Evolutionary conservation across 768 basidiomycete genomes (phyloP).

Genomic region (Collybiopsis confluens): DNA sequence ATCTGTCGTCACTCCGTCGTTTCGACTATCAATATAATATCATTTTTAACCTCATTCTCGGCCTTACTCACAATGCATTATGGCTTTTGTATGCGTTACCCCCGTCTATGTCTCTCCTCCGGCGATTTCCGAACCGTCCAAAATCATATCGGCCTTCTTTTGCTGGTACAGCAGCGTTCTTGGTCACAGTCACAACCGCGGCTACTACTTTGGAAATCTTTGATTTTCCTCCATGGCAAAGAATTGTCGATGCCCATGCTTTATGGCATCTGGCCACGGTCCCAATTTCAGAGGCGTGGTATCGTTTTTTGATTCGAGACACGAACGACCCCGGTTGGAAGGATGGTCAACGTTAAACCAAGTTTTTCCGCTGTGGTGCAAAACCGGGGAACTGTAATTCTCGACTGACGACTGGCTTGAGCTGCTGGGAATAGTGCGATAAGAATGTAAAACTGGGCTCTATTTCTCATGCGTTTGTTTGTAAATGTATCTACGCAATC

Average conservation of each 20-base stretch:
- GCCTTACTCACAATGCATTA: conserved; percentile 71
- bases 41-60: conserved; percentile 72
- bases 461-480: too few species aligned
- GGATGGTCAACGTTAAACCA: conserved; percentile 23
- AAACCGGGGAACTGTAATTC: too few species aligned
- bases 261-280: conserved; percentile 90
- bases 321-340: conserved; percentile 71
- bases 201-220: conserved; percentile 85
- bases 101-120: conserved; percentile 39
- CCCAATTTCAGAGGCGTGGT: conserved; percentile 78
- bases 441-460: too few species aligned
- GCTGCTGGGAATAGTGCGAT: too few species aligned
- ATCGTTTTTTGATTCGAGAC: conserved; percentile 76
- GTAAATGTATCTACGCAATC: too few species aligned
- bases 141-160: conserved; percentile 57
- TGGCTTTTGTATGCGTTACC: conserved; percentile 77
- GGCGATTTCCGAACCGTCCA: conserved; percentile 52
- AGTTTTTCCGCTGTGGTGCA: too few species aligned
- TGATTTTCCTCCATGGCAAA: conserved; percentile 78
- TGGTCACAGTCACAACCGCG: conserved; percentile 67
- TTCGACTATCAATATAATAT: conserved; percentile 97
- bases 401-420: too few species aligned
- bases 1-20: conserved; percentile 68
- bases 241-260: conserved; percentile 85
- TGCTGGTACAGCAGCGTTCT: conserved; percentile 47